phyloP scores from a whole-genome alignment of 164 flowering plant genomes.

The Sextonia rubra region DNA sequence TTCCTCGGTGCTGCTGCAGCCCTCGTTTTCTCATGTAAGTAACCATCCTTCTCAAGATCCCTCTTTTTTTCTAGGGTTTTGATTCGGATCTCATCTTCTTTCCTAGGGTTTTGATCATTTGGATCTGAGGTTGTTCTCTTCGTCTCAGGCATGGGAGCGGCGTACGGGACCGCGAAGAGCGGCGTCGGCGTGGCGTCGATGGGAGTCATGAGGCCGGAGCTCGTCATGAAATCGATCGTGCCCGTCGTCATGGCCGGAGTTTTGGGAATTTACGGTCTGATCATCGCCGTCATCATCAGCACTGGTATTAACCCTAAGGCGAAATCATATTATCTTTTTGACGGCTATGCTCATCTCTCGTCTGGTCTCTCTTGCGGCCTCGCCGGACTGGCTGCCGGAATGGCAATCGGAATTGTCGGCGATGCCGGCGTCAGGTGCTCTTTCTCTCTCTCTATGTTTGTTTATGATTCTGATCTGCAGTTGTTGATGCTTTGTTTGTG shows the following conservation, averaged over 20 bases:
- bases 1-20: constrained; percentile 88
- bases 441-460: background rate
- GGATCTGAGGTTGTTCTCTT: constrained; percentile 8
- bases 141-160: constrained; percentile 82
- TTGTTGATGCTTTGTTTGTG: background rate
- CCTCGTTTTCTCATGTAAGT: constrained; percentile 74
- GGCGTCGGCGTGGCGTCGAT: constrained; percentile 92
- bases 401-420: constrained; percentile 89
- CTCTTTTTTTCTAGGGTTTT: background rate
- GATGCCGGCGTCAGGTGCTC: constrained; percentile 83
- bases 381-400: constrained; percentile 88
- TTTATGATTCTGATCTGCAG: background rate
- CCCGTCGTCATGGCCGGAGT: constrained; percentile 97
- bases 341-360: constrained; percentile 85
- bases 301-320: constrained; percentile 92
- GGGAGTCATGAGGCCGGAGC: constrained; percentile 96
- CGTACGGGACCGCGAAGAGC: constrained; percentile 89
- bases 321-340: constrained; percentile 74
- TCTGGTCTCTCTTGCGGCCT: constrained; percentile 91
- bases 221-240: constrained; percentile 89
- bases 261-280: constrained; percentile 81
- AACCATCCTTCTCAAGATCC: background rate
- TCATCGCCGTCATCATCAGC: constrained; percentile 83
- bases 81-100: background rate
- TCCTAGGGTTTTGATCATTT: constrained; percentile 2